phyloP scores from a whole-genome alignment of 805 yeast species.

The Kazachstania kunashirensis region DNA sequence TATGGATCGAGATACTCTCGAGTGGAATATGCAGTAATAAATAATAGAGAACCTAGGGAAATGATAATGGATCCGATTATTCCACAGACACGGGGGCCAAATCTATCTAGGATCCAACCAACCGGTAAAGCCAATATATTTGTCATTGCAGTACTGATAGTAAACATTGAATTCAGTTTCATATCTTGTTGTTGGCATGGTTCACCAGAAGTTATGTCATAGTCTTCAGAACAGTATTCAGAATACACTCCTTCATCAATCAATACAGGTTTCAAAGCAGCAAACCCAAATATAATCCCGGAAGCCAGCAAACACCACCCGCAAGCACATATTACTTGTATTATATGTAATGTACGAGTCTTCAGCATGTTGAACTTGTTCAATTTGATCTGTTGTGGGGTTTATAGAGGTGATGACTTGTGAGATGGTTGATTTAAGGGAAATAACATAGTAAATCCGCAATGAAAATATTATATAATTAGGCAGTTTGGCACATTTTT shows the following conservation, averaged over 20 bases:
- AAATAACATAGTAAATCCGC: too few species aligned
- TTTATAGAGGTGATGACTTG: too few species aligned
- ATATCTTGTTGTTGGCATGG: conserved; percentile 73
- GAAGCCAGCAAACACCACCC: conserved; percentile 86
- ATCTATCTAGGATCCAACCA: conserved; percentile 66
- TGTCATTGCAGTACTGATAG: conserved; percentile 78
- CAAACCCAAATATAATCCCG: conserved; percentile 92
- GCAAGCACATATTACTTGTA: conserved; percentile 66
- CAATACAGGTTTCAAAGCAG: conserved; percentile 81
- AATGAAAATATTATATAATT: too few species aligned
- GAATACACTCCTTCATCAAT: conserved; percentile 68
- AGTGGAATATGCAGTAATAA: conserved; percentile 10
- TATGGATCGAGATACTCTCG: conserved; percentile 46
- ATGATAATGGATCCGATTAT: conserved; percentile 58
- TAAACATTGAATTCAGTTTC: conserved; percentile 71
- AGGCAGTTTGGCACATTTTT: too few species aligned
- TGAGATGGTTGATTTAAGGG: too few species aligned
- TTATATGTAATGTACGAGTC: background rate
- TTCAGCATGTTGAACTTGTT: too few species aligned
- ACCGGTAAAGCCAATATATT: conserved; percentile 76
- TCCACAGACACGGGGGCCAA: conserved; percentile 77
- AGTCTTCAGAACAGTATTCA: conserved; percentile 42
- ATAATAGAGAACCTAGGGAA: conserved; percentile 41
- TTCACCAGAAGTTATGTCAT: background rate
- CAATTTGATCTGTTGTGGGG: too few species aligned